Percentiles rank a stretch among this genome's conserved stretches.
phyloP scores from a whole-genome alignment of 2,329 filamentous ascomycete species.

The Alternaria arborescens region DNA sequence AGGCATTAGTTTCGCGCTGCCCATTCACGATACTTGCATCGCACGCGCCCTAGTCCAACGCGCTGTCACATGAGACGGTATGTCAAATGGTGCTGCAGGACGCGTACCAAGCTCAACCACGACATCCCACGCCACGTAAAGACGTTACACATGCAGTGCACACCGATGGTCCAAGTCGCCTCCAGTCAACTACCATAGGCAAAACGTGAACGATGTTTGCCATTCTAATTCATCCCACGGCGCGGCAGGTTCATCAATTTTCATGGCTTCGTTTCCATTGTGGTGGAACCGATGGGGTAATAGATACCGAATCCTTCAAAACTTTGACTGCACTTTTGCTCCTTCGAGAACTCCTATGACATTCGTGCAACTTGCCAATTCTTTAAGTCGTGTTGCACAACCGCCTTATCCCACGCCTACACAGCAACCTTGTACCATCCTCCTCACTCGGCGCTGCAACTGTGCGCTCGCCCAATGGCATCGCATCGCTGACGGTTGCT shows the following conservation, averaged over 20 bases:
- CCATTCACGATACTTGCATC: background rate
- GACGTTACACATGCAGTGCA: constrained; percentile 28
- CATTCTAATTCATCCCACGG: constrained; percentile 28
- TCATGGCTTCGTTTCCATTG: constrained; percentile 8
- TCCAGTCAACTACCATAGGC: constrained; percentile 15
- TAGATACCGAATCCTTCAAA: constrained; percentile 4
- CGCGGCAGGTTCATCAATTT: constrained; percentile 32
- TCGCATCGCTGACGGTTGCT: background rate
- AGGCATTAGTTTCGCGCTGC: background rate
- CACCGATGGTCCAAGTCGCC: constrained; percentile 20
- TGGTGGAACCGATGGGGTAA: constrained; percentile 27
- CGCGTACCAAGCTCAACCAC: constrained; percentile 2
- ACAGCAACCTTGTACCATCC: too few species aligned
- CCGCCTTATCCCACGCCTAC: constrained; percentile 1
- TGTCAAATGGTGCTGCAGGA: background rate
- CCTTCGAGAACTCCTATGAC: background rate
- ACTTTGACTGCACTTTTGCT: constrained; percentile 3
- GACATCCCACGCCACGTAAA: constrained; percentile 46
- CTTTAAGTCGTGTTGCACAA: background rate
- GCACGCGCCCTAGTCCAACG: constrained; percentile 1
- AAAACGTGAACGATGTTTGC: constrained; percentile 28
- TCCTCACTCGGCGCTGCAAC: too few species aligned
- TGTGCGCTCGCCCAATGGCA: too few species aligned
- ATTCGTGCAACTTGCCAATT: constrained; percentile 2
- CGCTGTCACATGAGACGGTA: constrained; percentile 13